Percentiles rank a stretch among this genome's conserved stretches.
phyloP scores from a whole-genome alignment of 2,329 filamentous ascomycete genomes.

The Pseudocercospora musae region DNA sequence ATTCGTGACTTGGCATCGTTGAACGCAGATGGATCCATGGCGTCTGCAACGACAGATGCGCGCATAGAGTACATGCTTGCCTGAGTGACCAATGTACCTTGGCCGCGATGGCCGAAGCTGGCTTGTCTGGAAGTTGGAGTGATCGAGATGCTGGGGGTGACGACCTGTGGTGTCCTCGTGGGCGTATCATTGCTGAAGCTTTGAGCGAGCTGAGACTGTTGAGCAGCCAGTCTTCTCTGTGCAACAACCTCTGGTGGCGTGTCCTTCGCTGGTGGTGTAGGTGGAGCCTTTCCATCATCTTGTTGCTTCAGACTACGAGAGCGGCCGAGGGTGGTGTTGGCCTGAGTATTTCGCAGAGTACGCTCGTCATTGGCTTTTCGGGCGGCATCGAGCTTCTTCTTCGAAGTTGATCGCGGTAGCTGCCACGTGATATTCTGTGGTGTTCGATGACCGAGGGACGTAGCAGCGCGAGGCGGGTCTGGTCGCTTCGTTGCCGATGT shows the following conservation, averaged over 20 bases:
- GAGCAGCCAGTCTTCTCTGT: slow-evolving; percentile 4
- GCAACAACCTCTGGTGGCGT: slow-evolving; percentile 38
- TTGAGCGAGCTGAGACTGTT: slow-evolving; percentile 2
- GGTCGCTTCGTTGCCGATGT: not conserved
- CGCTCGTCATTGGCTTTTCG: slow-evolving; percentile 12
- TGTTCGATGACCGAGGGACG: slow-evolving; percentile 14
- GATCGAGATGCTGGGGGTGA: not conserved
- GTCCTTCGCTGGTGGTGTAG: slow-evolving; percentile 45
- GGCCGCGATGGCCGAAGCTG: slow-evolving; percentile 24
- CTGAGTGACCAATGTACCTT: slow-evolving; percentile 27
- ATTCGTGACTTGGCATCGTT: slow-evolving; percentile 30
- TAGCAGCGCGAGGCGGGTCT: slow-evolving; percentile 12
- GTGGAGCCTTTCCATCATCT: slow-evolving; percentile 30
- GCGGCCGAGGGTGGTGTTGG: slow-evolving; percentile 16
- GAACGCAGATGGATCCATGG: slow-evolving; percentile 22
- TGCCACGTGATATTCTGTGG: slow-evolving; percentile 12
- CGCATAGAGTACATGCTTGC: slow-evolving; percentile 32
- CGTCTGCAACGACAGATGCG: slow-evolving; percentile 29
- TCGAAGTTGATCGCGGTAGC: slow-evolving; percentile 3
- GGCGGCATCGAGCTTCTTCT: slow-evolving; percentile 16
- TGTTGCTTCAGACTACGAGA: slow-evolving; percentile 32
- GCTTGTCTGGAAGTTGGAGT: slow-evolving; percentile 21
- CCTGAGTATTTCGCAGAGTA: slow-evolving; percentile 1
- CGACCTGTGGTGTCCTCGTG: slow-evolving; percentile 21
- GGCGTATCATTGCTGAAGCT: slow-evolving; percentile 16